Evolutionary conservation across 2,329 filamentous ascomycete species (phyloP).

Genomic region (Achaetomium macrosporum): DNA sequence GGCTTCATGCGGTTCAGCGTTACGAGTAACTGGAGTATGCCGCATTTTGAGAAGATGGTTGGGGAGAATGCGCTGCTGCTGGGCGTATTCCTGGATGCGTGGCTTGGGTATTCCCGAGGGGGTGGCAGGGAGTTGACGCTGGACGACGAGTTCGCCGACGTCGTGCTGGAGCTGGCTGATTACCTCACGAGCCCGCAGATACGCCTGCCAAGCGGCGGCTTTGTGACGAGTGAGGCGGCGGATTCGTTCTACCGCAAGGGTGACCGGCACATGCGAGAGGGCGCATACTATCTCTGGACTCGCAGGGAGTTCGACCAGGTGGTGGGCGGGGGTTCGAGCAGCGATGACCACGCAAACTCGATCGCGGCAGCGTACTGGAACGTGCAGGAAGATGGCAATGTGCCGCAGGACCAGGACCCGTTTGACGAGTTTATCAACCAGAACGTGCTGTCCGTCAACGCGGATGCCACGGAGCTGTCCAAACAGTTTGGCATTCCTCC

Average conservation of each 20-base stretch:
- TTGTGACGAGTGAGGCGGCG: slow-evolving; percentile 84
- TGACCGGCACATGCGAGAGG: slow-evolving; percentile 78
- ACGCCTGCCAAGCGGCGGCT: slow-evolving; percentile 62
- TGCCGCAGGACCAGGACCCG: slow-evolving; percentile 73
- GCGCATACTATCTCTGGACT: slow-evolving; percentile 94
- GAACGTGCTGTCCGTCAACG: slow-evolving; percentile 74
- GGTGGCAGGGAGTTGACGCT: slow-evolving; percentile 21
- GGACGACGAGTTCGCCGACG: slow-evolving; percentile 67
- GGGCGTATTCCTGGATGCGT: slow-evolving; percentile 79
- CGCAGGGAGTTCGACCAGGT: slow-evolving; percentile 76
- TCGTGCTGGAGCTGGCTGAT: slow-evolving; percentile 76
- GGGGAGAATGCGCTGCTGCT: slow-evolving; percentile 87
- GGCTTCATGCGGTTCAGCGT: slow-evolving; percentile 73
- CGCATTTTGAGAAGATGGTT: slow-evolving; percentile 96
- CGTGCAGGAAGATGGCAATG: slow-evolving; percentile 77
- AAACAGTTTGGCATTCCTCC: slow-evolving; percentile 68
- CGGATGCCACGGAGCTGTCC: slow-evolving; percentile 62
- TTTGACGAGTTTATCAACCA: slow-evolving; percentile 94
- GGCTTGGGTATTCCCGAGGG: slow-evolving; percentile 40
- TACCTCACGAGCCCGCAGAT: slow-evolving; percentile 74
- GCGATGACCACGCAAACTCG: slow-evolving; percentile 54
- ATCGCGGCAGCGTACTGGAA: slow-evolving; percentile 82
- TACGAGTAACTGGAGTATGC: slow-evolving; percentile 85
- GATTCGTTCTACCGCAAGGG: slow-evolving; percentile 72
- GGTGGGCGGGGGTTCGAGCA: slow-evolving; percentile 46